phyloP scores from a whole-genome alignment of 441 rosid species.

The Bocquillonia castaneifolia region DNA sequence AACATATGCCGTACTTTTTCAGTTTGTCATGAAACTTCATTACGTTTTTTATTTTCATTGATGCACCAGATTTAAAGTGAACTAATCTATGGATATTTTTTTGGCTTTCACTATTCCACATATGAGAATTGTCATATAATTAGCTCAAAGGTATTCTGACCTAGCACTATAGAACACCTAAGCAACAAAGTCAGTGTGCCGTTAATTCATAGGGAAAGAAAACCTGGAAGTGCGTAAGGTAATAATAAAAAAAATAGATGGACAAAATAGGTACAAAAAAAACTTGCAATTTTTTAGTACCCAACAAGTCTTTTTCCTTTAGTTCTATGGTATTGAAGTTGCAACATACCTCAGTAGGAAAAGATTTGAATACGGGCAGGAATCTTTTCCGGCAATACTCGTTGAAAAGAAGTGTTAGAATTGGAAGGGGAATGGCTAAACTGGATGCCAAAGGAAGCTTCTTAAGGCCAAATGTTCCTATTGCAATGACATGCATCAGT shows the following conservation, averaged over 20 bases:
- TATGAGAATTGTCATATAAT: neutral
- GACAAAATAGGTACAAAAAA: no score
- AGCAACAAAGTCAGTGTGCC: neutral
- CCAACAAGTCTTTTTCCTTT: no score
- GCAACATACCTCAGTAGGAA: conserved; percentile 67
- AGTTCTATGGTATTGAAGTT: conserved; percentile 1
- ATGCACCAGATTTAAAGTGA: no score
- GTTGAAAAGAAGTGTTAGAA: conserved; percentile 70
- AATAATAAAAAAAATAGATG: neutral
- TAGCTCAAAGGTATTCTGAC: neutral
- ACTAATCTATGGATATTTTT: no score
- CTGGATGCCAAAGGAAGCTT: conserved; percentile 66
- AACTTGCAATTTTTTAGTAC: no score
- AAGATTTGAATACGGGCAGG: conserved; percentile 58
- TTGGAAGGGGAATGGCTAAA: conserved; percentile 71
- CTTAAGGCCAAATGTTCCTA: conserved; percentile 82
- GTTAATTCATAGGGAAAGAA: neutral
- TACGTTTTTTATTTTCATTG: no score
- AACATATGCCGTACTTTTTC: no score
- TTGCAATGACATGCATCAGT: conserved; percentile 82
- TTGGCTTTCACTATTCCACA: no score
- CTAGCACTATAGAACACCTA: neutral
- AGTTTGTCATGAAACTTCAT: no score
- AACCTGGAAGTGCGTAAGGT: neutral
- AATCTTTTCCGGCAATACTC: conserved; percentile 82